Conservation (phyloP, 2,329 filamentous ascomycete genomes). For the Xylariaceae sp. region DNA sequence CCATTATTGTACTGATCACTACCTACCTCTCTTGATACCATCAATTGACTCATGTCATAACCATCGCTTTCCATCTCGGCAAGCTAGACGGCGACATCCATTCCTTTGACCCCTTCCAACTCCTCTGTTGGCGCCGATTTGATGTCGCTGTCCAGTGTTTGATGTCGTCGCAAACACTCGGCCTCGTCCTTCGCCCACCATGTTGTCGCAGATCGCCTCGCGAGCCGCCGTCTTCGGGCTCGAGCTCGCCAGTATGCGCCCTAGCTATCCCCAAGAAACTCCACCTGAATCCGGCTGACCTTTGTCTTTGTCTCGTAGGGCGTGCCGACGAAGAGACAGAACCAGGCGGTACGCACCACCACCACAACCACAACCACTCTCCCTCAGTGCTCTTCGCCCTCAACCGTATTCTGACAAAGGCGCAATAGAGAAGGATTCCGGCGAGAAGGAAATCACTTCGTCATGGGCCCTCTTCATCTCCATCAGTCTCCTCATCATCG, state of each 20-base stretch:
- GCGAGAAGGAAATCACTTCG: constrained; percentile 88
- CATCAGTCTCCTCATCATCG: constrained; percentile 87
- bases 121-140: not conserved
- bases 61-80: no score
- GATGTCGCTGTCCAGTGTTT: constrained; percentile 12
- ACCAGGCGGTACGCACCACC: constrained; percentile 39
- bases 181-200: constrained; percentile 26
- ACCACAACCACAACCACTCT: constrained; percentile 11
- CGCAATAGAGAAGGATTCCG: constrained; percentile 66
- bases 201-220: constrained; percentile 32
- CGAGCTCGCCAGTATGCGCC: constrained; percentile 39
- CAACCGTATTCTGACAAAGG: constrained; percentile 18
- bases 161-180: constrained; percentile 22
- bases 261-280: no score
- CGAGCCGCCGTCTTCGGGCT: constrained; percentile 29
- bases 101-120: no score
- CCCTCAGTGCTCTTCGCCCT: constrained; percentile 1
- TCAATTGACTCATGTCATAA: no score
- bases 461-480: constrained; percentile 98
- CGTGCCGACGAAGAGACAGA: constrained; percentile 45
- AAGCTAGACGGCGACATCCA: no score
- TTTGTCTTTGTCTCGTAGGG: constrained; percentile 28
- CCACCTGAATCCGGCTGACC: no score
- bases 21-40: no score
- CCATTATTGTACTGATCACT: no score